Conservation (phyloP, 2,329 filamentous ascomycete genomes). For the Aspergillus brunneoviolaceus region DNA sequence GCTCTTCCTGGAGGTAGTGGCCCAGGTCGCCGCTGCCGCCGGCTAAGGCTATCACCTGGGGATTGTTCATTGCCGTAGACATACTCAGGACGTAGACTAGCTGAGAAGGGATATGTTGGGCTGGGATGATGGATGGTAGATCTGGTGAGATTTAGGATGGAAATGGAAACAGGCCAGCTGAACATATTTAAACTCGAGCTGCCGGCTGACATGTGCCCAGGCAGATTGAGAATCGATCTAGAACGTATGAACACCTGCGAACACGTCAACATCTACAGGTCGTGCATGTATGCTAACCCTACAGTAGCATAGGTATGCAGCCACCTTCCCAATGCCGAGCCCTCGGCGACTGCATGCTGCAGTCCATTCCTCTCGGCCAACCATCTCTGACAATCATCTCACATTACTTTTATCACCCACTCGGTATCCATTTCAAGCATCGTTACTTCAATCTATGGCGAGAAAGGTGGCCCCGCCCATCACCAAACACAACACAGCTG, state of each 20-base stretch:
- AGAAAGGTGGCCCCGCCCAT: neutral
- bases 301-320: neutral
- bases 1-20: neutral
- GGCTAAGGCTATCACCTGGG: neutral
- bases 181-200: no score
- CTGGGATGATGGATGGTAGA: no score
- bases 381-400: no score
- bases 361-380: no score
- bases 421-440: neutral
- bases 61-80: neutral
- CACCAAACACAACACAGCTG: neutral
- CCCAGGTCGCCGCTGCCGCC: neutral
- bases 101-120: neutral
- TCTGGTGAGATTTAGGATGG: no score
- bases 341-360: no score
- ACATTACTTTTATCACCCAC: neutral
- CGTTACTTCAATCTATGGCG: neutral
- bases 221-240: neutral
- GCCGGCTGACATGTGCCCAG: neutral
- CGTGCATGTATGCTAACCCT: neutral
- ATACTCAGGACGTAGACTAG: neutral
- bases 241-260: no score
- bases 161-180: no score
- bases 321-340: neutral
- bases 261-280: no score